Evolutionary conservation across 2,329 filamentous ascomycete species (phyloP).

Genomic region (Calonectria ilicicola): DNA sequence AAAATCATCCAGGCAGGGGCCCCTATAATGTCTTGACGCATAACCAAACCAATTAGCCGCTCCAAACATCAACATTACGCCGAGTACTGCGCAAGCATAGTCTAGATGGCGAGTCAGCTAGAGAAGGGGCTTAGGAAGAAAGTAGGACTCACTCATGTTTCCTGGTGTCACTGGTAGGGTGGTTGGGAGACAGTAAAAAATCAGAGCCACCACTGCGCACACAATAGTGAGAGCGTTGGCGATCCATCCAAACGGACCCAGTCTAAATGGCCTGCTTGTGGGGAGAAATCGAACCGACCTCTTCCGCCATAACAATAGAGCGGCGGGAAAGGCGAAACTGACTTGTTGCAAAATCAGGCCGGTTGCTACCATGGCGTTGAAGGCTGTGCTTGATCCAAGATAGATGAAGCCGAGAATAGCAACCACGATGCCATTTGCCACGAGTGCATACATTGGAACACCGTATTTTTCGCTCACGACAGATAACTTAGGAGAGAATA

Average conservation of each 20-base stretch:
- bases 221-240: conserved; percentile 18
- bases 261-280: conserved; percentile 4
- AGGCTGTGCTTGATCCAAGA: conserved; percentile 25
- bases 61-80: conserved; percentile 14
- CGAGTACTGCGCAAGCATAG: conserved; percentile 17
- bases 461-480: conserved; percentile 10
- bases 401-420: conserved; percentile 23
- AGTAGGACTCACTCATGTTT: conserved; percentile 21
- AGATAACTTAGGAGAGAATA: conserved; percentile 14
- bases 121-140: not conserved
- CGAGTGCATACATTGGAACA: conserved; percentile 12
- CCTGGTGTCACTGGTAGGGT: conserved; percentile 19
- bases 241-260: conserved; percentile 23
- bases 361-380: conserved; percentile 25
- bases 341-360: conserved; percentile 24
- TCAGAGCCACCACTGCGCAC: conserved; percentile 11
- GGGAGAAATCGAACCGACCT: conserved; percentile 16
- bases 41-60: conserved; percentile 17
- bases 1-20: conserved; percentile 11
- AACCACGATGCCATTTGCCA: conserved; percentile 21
- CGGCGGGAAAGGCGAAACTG: conserved; percentile 28
- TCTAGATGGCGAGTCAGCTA: conserved; percentile 9
- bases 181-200: conserved; percentile 22
- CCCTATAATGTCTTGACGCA: conserved; percentile 19
- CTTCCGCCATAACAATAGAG: conserved; percentile 13